phyloP scores from a whole-genome alignment of 495 filamentous ascomycete genomes.

The Xylaria palmicola region DNA sequence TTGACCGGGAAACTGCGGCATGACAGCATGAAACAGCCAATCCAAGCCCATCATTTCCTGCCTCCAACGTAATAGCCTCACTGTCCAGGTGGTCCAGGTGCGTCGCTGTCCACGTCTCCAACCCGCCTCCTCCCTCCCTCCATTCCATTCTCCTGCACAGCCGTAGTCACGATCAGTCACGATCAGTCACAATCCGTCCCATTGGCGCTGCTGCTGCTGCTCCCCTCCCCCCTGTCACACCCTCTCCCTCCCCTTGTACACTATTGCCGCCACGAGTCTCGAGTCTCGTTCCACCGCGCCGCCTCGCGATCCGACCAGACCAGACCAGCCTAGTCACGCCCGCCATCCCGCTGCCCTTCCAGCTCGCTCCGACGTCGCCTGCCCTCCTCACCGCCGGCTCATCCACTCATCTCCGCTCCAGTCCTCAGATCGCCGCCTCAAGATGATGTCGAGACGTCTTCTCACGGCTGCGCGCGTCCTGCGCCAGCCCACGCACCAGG shows the following conservation, averaged over 20 bases:
- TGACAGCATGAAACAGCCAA: conserved; percentile 9
- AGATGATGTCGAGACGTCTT: conserved; percentile 51
- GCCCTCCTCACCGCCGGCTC: conserved; percentile 12
- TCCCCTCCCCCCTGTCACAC: not conserved
- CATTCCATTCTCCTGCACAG: not conserved
- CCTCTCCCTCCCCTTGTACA: too few relatives aligned
- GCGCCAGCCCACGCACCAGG: conserved; percentile 40
- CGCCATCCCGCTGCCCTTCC: not conserved
- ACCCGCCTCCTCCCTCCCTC: not conserved
- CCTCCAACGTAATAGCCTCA: conserved; percentile 18
- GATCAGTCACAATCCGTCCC: not conserved
- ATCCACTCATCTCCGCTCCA: conserved; percentile 1
- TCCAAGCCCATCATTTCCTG: conserved; percentile 17
- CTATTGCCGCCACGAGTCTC: not conserved
- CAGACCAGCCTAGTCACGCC: not conserved
- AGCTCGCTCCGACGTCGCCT: conserved; percentile 5
- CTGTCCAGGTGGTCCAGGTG: conserved; percentile 4
- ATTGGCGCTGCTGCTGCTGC: not conserved
- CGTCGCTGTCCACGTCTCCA: too few relatives aligned
- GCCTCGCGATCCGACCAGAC: not conserved
- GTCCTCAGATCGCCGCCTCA: conserved; percentile 16
- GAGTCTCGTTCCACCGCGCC: not conserved
- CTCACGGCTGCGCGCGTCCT: conserved; percentile 48
- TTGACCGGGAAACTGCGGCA: conserved; percentile 27
- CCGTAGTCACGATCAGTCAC: not conserved